Base-by-base conservation (phyloP, 768 basidiomycete species). In the Peribolospora kevripleyi region DNA sequence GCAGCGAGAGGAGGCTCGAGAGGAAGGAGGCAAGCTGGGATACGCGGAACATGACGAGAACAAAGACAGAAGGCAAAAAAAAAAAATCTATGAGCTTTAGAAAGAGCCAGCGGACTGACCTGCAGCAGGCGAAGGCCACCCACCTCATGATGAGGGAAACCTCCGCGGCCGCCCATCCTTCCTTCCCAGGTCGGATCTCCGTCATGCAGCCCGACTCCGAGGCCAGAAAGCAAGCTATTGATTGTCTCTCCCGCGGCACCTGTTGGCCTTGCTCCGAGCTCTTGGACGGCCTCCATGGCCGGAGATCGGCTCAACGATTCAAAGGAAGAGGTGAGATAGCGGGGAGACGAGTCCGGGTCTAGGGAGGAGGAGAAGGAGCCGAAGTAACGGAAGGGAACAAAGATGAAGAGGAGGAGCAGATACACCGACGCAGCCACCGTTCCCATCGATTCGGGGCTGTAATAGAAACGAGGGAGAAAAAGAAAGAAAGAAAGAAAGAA, bases 351-450 rank as follows among this genome's bases (percentile, higher is more conserved):
- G 43, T 45, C 43, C 43, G 43, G 8, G 43, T 13, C 13, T 45
- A 45, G 54, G 6, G 42, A 39, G 45, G 58, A 60, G 37, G 59
- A 55, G 48, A 71, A 67, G 55, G 68, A 60, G 36, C 81, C 74
- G 49, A 86, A 83, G 68, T 93, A 98, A 0, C 86, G 84, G 64
- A 95, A 90, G 0, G 91, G 91, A 55, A 93, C 91, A 63, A 97
- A 98, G 4, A 93, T 71, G 55, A 86, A 84, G 59, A 98, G 70
- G 46, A 81, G 69, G 46, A 84, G 74, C 56, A 93, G 81, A 65
- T 97, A 97, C 54, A 90, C 74, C 2, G 80, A 75, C 1, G 91
- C 88, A 63, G 81, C 84, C 51, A 93, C 80, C 56, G 95, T 78
- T 9, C 91, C 91, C 62, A 82, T 76, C 60, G 85, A 86, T 70